Base-by-base conservation (phyloP, 169 alveolate species). In the Babesia bovis region DNA sequence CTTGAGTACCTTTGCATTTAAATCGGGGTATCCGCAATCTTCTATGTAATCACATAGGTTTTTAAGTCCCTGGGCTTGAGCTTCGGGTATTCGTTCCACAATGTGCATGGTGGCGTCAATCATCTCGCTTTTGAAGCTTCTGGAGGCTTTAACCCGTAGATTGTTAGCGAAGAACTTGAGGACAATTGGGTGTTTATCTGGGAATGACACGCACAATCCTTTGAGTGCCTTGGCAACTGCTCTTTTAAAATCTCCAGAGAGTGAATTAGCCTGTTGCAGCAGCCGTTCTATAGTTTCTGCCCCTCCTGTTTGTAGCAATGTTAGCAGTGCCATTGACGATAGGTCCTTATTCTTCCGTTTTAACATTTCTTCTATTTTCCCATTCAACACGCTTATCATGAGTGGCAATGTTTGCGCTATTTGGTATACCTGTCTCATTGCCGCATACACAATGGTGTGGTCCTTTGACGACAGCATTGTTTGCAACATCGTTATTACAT, bases 11-110 rank as follows among this genome's bases (percentile, higher is more conserved):
- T 93, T 83, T 9, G 85, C 82, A 56, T 78, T 88, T 12, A 97
- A 82, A 42, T 91, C 90, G 25, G 96, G 95, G 85, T 93, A 95
- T 69, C 95, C 98, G 68, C 99, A 97, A 84, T 97, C 99, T 86
- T 96, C 99, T 33, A 96, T 97, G 76, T 95, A 95, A 85, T 97
- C 99, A 63, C 99, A 97, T 36, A 93, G 90, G 75, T 93, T 94
- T 17, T 94, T 87, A 25, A 96, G 79, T 21, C 97, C 94, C 41
- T 91, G 66, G 30, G 94, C 96, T 66, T 87, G 72, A 70, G 94
- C 93, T 36, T 83, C 81, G 30, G 94, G 95, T 26, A 85, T 73
- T 66, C 60, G 72, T 10, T 84, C 85, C 47, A 96, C 87, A 56
- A 97, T 91, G 73, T 92, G 84, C 61, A 97, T 92, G 21, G 97